Percentiles rank a stretch among this genome's conserved stretches.
These are phyloP conservation scores for Extremus antarcticus DNA, from an alignment of 495 filamentous ascomycete genomes.

Conservation along the genomic window DNA sequence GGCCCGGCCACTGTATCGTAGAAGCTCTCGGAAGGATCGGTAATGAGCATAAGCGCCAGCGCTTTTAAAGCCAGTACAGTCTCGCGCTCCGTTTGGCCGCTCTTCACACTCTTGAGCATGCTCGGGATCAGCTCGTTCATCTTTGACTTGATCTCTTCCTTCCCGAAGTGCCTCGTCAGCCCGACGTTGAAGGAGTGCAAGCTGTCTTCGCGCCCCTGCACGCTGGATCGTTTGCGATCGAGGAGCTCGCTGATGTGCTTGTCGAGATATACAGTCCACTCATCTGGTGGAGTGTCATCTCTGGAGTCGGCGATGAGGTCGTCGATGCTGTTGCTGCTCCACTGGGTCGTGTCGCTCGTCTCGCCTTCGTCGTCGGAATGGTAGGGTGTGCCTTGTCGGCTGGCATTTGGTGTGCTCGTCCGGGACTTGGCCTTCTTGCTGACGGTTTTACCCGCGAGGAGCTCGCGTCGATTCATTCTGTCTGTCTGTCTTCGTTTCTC, in stretches of 20 bases:
- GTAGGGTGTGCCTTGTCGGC: constrained; percentile 47
- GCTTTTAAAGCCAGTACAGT: constrained; percentile 61
- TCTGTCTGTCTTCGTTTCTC: not conserved
- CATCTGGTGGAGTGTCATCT: constrained; percentile 40
- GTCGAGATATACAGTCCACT: constrained; percentile 56
- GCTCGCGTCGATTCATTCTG: not conserved
- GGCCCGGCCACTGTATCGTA: constrained; percentile 53
- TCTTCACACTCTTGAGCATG: constrained; percentile 62
- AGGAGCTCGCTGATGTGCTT: constrained; percentile 71
- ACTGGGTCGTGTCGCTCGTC: constrained; percentile 20
- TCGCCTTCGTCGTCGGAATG: constrained; percentile 63
- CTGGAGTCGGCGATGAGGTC: constrained; percentile 42
- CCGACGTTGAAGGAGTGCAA: constrained; percentile 60
- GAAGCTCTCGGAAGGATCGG: constrained; percentile 55
- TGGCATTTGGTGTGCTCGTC: constrained; percentile 50
- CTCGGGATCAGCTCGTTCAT: constrained; percentile 57
- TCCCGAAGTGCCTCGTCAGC: constrained; percentile 60
- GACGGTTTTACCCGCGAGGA: constrained; percentile 54
- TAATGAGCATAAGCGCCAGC: constrained; percentile 65
- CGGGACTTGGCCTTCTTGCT: constrained; percentile 58
- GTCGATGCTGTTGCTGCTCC: constrained; percentile 39
- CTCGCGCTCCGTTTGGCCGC: constrained; percentile 62
- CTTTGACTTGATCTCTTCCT: constrained; percentile 51
- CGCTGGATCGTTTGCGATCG: constrained; percentile 75
- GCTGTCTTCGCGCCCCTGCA: constrained; percentile 66